Evolutionary conservation across 169 alveolate genomes (phyloP).

Genomic region (Plasmodium sp.): DNA sequence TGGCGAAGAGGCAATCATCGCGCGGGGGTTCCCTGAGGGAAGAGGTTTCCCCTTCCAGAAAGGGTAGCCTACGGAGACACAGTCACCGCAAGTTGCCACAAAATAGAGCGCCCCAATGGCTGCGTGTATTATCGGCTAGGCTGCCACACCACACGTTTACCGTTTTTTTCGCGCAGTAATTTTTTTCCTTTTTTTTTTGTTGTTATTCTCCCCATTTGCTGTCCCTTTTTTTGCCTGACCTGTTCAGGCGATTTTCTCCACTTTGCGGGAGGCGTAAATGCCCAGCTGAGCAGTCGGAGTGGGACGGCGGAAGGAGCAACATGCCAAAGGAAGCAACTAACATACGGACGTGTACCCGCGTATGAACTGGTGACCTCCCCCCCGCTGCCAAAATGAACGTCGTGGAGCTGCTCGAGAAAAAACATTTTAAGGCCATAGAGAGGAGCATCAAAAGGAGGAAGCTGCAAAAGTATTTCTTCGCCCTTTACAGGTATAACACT

Average conservation of each 20-base stretch:
- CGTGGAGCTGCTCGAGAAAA: constrained; percentile 33
- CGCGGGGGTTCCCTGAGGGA: background rate
- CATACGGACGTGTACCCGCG: background rate
- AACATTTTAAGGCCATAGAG: constrained; percentile 9
- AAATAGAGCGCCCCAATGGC: background rate
- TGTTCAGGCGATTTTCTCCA: background rate
- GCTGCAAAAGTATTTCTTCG: constrained; percentile 19
- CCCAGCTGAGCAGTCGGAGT: background rate
- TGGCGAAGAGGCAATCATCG: background rate
- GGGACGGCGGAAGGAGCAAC: background rate
- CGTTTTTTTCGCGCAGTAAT: background rate
- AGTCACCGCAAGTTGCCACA: background rate
- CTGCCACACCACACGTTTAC: background rate
- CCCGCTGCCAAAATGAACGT: constrained; percentile 17
- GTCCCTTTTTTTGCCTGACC: background rate
- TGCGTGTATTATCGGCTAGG: background rate
- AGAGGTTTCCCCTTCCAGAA: background rate
- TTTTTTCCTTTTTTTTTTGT: too few species aligned
- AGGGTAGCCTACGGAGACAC: background rate
- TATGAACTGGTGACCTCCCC: too few species aligned
- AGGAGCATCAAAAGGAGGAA: constrained; percentile 8
- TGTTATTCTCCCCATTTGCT: background rate
- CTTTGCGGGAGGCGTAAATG: background rate
- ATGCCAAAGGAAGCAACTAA: background rate
- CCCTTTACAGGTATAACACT: constrained; percentile 18